Conservation (phyloP, 352 stramenopile genomes). For the Phytophthora podocarpi region DNA sequence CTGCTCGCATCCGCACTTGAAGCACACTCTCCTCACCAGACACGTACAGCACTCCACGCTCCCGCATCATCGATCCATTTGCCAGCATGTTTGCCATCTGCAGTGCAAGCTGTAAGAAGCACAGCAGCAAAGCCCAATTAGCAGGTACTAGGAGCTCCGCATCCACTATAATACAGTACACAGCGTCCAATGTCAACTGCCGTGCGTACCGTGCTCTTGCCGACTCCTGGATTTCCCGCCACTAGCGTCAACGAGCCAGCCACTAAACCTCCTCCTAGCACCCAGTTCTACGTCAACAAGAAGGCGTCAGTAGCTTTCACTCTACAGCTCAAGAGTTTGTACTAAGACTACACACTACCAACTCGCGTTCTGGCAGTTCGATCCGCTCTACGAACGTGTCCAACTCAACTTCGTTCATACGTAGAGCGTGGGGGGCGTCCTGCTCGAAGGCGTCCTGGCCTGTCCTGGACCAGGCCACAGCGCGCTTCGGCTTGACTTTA, state of each 20-base stretch:
- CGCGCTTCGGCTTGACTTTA: conserved; percentile 41
- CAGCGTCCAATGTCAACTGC: background rate
- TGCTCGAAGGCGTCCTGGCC: conserved; percentile 23
- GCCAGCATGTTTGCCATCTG: conserved; percentile 93
- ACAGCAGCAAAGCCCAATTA: conserved; percentile 3
- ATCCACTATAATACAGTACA: background rate
- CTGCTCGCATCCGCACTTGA: conserved; percentile 94
- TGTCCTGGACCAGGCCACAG: conserved; percentile 44
- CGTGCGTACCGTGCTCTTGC: conserved; percentile 89
- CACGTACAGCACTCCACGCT: conserved; percentile 92
- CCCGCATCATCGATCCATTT: conserved; percentile 3
- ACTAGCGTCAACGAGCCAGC: conserved; percentile 95
- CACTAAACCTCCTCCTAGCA: conserved; percentile 96
- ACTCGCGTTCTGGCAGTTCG: conserved; percentile 69
- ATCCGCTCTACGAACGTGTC: conserved; percentile 63
- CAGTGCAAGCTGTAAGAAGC: conserved; percentile 76
- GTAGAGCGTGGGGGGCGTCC: conserved; percentile 36
- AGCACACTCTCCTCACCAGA: conserved; percentile 96
- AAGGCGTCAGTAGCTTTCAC: conserved; percentile 50
- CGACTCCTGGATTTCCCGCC: conserved; percentile 94
- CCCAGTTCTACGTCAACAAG: conserved; percentile 76
- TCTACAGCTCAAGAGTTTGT: conserved; percentile 30
- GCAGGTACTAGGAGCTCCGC: background rate
- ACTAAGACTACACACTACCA: conserved; percentile 32
- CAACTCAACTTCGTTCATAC: conserved; percentile 78